A percentile compares a stretch with the other conserved stretches of the same genome.
Conservation (phyloP, 2,329 filamentous ascomycete genomes). For the Trichoderma lentiforme region DNA sequence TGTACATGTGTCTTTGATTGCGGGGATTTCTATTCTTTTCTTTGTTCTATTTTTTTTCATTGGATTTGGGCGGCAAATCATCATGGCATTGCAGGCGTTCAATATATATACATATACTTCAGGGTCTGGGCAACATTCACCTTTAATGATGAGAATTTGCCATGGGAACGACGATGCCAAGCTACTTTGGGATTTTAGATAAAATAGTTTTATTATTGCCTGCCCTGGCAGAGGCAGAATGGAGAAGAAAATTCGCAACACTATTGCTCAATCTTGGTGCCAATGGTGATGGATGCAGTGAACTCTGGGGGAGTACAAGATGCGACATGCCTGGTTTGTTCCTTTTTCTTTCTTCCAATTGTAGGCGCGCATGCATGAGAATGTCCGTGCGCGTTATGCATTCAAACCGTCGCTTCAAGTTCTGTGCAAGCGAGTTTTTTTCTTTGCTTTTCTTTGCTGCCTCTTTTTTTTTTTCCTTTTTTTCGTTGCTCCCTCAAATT, state of each 20-base stretch:
- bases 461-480: neutral
- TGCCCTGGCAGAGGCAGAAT: neutral
- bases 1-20: conserved; percentile 17
- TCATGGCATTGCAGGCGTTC: conserved; percentile 19
- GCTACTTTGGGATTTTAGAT: conserved; percentile 1
- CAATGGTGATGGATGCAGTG: neutral
- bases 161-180: conserved; percentile 10
- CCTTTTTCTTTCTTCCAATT: neutral
- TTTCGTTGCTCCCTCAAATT: neutral
- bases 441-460: neutral
- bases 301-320: neutral
- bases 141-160: conserved; percentile 4
- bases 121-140: conserved; percentile 6
- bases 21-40: neutral
- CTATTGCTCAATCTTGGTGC: neutral
- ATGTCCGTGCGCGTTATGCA: neutral
- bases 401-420: neutral
- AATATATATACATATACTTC: conserved; percentile 18
- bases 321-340: neutral
- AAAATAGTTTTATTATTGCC: neutral
- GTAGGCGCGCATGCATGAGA: neutral
- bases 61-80: conserved; percentile 15
- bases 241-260: neutral
- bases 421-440: neutral
- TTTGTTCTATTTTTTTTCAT: neutral